Evolutionary conservation across 495 filamentous ascomycete genomes (phyloP).

Genomic region (Penicillium nucicola): DNA sequence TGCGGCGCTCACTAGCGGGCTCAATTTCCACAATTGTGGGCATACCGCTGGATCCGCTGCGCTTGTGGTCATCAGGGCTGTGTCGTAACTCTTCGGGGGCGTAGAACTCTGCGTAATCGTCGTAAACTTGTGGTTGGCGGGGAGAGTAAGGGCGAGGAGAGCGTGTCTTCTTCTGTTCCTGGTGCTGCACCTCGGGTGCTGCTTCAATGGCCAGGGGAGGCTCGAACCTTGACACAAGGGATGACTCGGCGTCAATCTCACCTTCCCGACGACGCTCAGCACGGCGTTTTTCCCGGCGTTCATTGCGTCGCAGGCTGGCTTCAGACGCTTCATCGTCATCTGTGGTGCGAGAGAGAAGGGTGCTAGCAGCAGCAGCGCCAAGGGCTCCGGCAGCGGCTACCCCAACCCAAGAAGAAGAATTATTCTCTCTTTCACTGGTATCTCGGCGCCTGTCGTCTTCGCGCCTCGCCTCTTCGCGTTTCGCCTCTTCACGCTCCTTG

Average conservation of each 20-base stretch:
- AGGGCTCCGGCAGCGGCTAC: constrained; percentile 48
- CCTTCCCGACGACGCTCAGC: constrained; percentile 33
- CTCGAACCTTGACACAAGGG: constrained; percentile 19
- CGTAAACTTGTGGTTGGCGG: constrained; percentile 31
- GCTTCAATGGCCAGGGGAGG: constrained; percentile 6
- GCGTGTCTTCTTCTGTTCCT: constrained; percentile 16
- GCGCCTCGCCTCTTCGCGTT: background rate
- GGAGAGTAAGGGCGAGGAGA: constrained; percentile 20
- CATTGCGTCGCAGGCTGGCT: constrained; percentile 25
- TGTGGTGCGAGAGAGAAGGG: constrained; percentile 34
- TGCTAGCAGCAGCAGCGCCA: constrained; percentile 42
- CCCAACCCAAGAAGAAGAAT: constrained; percentile 38
- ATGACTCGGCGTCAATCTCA: constrained; percentile 16
- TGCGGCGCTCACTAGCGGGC: constrained; percentile 27
- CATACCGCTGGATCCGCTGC: constrained; percentile 13
- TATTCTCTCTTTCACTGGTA: constrained; percentile 14
- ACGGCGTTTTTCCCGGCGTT: constrained; percentile 37
- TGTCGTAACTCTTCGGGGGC: constrained; percentile 36
- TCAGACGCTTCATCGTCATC: constrained; percentile 38
- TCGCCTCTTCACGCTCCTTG: constrained; percentile 14
- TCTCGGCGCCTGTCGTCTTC: constrained; percentile 20
- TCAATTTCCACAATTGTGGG: constrained; percentile 34
- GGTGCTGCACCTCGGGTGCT: constrained; percentile 2
- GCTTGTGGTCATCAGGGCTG: constrained; percentile 20
- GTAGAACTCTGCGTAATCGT: constrained; percentile 45